Percentiles rank a stretch among this genome's conserved stretches.
Evolutionary conservation across 257 asterid species (phyloP).

Genomic region (Solanum chaucha): DNA sequence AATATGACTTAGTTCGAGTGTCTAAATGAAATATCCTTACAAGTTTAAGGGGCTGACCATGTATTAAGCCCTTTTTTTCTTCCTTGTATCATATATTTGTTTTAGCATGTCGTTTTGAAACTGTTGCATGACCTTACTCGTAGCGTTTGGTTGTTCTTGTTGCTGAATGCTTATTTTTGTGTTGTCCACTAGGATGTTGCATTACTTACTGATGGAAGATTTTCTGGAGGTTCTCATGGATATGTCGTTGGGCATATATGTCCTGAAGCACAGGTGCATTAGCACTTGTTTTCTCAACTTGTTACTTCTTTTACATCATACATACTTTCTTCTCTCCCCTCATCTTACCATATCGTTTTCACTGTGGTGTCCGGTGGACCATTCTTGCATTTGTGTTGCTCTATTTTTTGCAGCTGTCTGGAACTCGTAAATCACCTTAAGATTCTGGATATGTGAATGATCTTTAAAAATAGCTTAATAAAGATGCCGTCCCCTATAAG

Average conservation of each 20-base stretch:
- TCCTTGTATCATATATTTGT: not conserved
- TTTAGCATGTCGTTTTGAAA: not conserved
- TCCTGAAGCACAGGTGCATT: slow-evolving; percentile 92
- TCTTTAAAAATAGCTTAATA: not conserved
- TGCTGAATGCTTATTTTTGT: not conserved
- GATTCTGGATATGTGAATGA: not conserved
- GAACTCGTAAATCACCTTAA: not conserved
- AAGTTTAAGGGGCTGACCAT: not conserved
- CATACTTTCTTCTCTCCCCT: not conserved
- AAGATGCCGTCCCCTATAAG: not conserved
- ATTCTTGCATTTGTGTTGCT: not conserved
- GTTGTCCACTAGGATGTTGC: slow-evolving; percentile 58
- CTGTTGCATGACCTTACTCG: not conserved
- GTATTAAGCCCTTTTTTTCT: not conserved
- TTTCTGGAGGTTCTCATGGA: slow-evolving; percentile 99
- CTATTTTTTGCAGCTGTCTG: not conserved
- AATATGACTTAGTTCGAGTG: not conserved
- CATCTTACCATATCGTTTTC: not conserved
- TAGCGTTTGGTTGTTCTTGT: not conserved
- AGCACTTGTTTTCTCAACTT: not conserved
- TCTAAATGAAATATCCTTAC: not conserved
- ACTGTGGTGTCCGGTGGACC: not conserved
- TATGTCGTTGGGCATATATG: slow-evolving; percentile 96
- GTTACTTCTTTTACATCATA: not conserved
- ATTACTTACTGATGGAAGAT: slow-evolving; percentile 85